Evolutionary conservation across 1,284 basidiomycete species (phyloP).

Genomic region (Peniophora sp.): DNA sequence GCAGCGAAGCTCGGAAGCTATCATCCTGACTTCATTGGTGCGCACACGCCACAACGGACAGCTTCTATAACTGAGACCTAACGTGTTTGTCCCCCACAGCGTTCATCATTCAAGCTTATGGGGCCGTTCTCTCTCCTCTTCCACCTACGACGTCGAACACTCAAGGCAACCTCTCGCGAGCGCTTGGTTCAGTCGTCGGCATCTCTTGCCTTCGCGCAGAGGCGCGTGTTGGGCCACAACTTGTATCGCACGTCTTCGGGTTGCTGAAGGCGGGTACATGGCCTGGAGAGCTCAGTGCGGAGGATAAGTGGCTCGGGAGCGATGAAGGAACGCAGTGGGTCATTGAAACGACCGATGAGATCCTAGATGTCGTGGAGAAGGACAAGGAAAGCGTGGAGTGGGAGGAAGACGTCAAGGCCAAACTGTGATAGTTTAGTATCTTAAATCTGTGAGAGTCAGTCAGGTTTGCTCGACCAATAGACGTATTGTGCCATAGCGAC

Average conservation of each 20-base stretch:
- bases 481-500: too few species aligned
- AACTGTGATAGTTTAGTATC: slow-evolving; percentile 33
- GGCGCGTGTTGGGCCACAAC: slow-evolving; percentile 83
- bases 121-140: slow-evolving; percentile 75
- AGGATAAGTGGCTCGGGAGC: slow-evolving; percentile 80
- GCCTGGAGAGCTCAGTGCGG: slow-evolving; percentile 48
- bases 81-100: slow-evolving; percentile 42
- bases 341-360: slow-evolving; percentile 76
- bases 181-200: slow-evolving; percentile 83
- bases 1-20: slow-evolving; percentile 81
- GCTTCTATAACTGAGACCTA: slow-evolving; percentile 3
- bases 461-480: too few species aligned
- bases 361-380: slow-evolving; percentile 62
- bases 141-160: slow-evolving; percentile 41
- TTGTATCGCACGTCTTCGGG: slow-evolving; percentile 90
- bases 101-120: slow-evolving; percentile 93
- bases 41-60: slow-evolving; percentile 24
- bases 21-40: slow-evolving; percentile 81
- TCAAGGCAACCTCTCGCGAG: slow-evolving; percentile 80
- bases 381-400: slow-evolving; percentile 20
- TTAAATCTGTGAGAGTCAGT: too few species aligned
- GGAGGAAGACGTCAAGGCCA: slow-evolving; percentile 25
- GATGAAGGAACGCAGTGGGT: slow-evolving; percentile 94
- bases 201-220: slow-evolving; percentile 89
- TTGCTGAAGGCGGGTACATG: slow-evolving; percentile 75